These are phyloP conservation scores for Croton laevigatus DNA, from an alignment of 441 rosid genomes.

Conservation along the genomic window DNA sequence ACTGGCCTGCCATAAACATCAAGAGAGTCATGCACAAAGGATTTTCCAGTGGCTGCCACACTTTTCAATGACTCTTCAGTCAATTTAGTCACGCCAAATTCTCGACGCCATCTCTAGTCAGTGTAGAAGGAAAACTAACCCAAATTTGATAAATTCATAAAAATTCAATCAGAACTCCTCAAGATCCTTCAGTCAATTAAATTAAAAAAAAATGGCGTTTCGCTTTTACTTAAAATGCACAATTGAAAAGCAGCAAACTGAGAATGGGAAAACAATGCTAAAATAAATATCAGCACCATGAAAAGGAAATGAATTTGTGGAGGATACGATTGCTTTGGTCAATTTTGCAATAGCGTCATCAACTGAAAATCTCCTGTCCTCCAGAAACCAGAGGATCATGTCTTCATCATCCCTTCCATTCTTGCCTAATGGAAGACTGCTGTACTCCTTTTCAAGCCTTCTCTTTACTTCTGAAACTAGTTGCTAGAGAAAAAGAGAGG, in stretches of 20 bases:
- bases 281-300: background rate
- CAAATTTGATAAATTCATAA: background rate
- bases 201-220: background rate
- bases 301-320: conserved; percentile 15
- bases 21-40: conserved; percentile 67
- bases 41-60: conserved; percentile 73
- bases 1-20: conserved; percentile 72
- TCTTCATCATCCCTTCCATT: conserved; percentile 94
- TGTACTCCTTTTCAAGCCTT: conserved; percentile 58
- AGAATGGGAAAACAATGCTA: background rate
- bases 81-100: conserved; percentile 64
- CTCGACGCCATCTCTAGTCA: conserved; percentile 80
- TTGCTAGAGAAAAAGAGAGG: conserved; percentile 29
- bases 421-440: conserved; percentile 69
- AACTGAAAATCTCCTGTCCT: conserved; percentile 66
- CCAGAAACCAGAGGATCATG: conserved; percentile 85
- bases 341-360: conserved; percentile 64
- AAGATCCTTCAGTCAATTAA: background rate
- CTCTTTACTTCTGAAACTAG: conserved; percentile 72
- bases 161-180: background rate
- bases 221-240: background rate
- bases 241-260: background rate
- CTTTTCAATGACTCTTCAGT: conserved; percentile 59
- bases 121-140: conserved; percentile 33
- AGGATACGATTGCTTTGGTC: conserved; percentile 87